phyloP scores from a whole-genome alignment of 2,329 filamentous ascomycete genomes.

The Phoma sp. region DNA sequence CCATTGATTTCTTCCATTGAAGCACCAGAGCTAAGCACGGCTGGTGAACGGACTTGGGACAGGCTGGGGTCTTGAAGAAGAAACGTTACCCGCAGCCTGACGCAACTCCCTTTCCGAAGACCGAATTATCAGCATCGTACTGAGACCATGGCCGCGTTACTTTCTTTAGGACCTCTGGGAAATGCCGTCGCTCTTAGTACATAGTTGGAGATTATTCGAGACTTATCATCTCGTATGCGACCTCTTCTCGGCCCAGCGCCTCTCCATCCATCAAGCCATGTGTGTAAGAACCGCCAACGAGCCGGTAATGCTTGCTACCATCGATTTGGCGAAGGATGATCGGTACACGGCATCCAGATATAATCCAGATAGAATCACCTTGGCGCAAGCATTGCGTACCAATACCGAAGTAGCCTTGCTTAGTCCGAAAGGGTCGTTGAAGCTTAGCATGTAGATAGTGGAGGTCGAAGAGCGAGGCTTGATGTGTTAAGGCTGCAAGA shows the following conservation, averaged over 20 bases:
- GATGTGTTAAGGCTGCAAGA: conserved; percentile 2
- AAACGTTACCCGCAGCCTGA: too few relatives aligned
- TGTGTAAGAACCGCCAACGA: conserved; percentile 27
- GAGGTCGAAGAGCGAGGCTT: conserved; percentile 21
- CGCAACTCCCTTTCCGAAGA: too few relatives aligned
- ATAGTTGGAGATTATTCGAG: too few relatives aligned
- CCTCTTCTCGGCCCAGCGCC: not conserved
- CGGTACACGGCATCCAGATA: conserved; percentile 25
- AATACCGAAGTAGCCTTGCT: conserved; percentile 23
- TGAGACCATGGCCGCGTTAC: too few relatives aligned
- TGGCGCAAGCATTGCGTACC: conserved; percentile 22
- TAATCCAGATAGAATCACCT: conserved; percentile 24
- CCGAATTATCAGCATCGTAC: too few relatives aligned
- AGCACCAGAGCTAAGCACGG: too few relatives aligned
- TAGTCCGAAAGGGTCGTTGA: conserved; percentile 20
- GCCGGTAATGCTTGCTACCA: conserved; percentile 4
- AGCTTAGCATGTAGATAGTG: conserved; percentile 23
- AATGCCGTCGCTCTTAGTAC: too few relatives aligned
- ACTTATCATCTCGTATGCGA: conserved; percentile 19
- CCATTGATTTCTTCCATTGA: too few relatives aligned
- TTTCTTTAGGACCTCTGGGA: too few relatives aligned
- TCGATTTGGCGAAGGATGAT: conserved; percentile 21
- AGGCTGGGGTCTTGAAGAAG: too few relatives aligned
- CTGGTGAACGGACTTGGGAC: too few relatives aligned
- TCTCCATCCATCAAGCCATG: conserved; percentile 31